Evolutionary conservation across 2,329 filamentous ascomycete genomes (phyloP).

Genomic region (Blastomyces emzantsi): DNA sequence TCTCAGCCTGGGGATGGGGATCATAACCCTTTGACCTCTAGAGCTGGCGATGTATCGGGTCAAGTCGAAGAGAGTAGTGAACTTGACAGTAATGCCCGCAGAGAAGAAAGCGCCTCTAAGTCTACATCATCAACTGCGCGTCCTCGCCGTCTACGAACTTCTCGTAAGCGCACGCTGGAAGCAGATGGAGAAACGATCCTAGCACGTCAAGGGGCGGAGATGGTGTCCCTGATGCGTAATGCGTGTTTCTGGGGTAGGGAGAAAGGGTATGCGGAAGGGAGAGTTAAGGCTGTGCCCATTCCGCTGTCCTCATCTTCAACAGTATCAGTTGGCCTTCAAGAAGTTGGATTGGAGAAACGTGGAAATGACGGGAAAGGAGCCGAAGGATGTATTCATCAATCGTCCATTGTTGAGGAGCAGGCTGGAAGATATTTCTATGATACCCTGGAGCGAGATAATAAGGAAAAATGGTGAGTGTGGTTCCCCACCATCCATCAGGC

Average conservation of each 20-base stretch:
- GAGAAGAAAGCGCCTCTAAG: not conserved
- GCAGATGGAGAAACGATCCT: slow-evolving; percentile 24
- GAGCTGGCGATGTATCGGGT: not conserved
- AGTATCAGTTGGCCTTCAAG: not conserved
- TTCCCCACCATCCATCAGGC: not conserved
- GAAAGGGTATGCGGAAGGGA: slow-evolving; percentile 31
- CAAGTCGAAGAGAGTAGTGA: not conserved
- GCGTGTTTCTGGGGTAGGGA: slow-evolving; percentile 39
- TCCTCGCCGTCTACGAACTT: not conserved
- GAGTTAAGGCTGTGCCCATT: slow-evolving; percentile 22
- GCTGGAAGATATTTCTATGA: slow-evolving; percentile 14
- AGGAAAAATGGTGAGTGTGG: not conserved
- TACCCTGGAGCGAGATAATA: slow-evolving; percentile 3
- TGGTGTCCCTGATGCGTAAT: slow-evolving; percentile 34
- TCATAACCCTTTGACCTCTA: not conserved
- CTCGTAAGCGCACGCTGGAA: slow-evolving; percentile 1
- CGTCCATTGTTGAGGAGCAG: slow-evolving; percentile 10
- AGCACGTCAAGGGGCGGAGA: slow-evolving; percentile 31
- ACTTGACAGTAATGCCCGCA: not conserved
- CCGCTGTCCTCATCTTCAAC: slow-evolving; percentile 5
- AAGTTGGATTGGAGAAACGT: not conserved
- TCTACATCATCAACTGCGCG: no score
- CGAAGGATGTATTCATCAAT: not conserved
- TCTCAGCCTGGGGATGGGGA: not conserved
- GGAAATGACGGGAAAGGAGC: not conserved